Evolutionary conservation across 306 rosid genomes (phyloP), one percentile per base, ranked within the genome.

Genomic region (Trichosanthes cucumerina): DNA sequence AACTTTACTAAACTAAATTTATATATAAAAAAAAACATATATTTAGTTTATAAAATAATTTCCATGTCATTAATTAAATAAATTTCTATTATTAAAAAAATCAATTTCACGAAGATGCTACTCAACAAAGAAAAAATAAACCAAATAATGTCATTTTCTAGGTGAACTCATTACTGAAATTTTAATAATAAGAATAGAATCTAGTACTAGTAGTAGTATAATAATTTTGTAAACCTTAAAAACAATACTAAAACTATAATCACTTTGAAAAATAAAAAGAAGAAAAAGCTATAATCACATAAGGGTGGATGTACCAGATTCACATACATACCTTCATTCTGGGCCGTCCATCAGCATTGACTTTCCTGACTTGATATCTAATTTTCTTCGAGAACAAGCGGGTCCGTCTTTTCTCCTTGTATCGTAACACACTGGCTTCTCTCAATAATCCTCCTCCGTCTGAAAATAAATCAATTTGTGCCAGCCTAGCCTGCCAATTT

Each of bases 301-400:
- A 43, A 39, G 58, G 15, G 58, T 44, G 71, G 16, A 13, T 33
- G 70, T n/a, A 34, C 3, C 14, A 18, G 71, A 66, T 14, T 34
- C 38, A 66, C 18, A 19, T 63, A 57, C 81, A 15, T 89, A 94
- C 98, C 95, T 94, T 91, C 93, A 89, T 87, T 80, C 95, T 94
- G 82, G 96, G 96, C 83, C 98, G 96, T 90, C 82, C 86, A 89
- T 94, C 93, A 2, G 91, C 93, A 64, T 94, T 94, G 85, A 89
- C 90, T 66, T 92, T 94, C 7, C 90, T 86, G 13, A 92, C 98
- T 69, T 92, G 98, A 16, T 94, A 94, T 24, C 96, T 92, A 71
- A 94, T 94, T 84, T 92, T 94, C 88, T 92, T 94, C 0, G 97
- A 89, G 83, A 86, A 83, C 64, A 94, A 88, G 0, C 97, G 92